phyloP scores from a whole-genome alignment of 371 early-diverging fungal species.

The Mortierella sp. region DNA sequence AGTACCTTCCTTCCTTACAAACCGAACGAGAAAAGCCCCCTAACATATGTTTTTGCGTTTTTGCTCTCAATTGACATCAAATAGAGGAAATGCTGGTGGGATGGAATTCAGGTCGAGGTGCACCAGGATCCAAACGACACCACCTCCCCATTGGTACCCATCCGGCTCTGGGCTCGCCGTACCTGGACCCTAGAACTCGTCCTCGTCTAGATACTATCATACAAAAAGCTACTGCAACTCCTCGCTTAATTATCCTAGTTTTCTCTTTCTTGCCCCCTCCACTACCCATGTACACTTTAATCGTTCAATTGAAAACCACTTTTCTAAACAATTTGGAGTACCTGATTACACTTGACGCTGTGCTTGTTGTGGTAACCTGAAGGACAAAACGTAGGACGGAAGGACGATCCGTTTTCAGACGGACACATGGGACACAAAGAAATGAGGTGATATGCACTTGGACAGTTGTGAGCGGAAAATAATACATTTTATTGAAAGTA shows the following conservation, averaged over 20 bases:
- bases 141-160: conserved; percentile 56
- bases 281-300: not conserved
- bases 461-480: too few relatives aligned
- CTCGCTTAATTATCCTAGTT: not conserved
- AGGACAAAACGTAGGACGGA: not conserved
- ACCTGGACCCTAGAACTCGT: conserved; percentile 89
- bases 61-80: too few relatives aligned
- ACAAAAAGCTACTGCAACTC: conserved; percentile 22
- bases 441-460: too few relatives aligned
- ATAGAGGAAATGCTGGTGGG: conserved; percentile 90
- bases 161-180: conserved; percentile 84
- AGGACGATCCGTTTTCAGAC: not conserved
- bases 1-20: not conserved
- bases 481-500: not conserved
- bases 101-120: conserved; percentile 77
- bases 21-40: not conserved
- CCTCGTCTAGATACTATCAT: conserved; percentile 72
- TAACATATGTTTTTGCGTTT: conserved; percentile 60
- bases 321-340: not conserved
- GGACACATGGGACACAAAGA: not conserved
- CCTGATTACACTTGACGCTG: not conserved
- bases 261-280: not conserved
- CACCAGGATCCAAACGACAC: conserved; percentile 64
- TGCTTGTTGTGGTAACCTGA: not conserved
- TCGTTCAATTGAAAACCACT: not conserved